A percentile compares a stretch with the other conserved stretches of the same genome.
These are phyloP conservation scores for Trypanosoma avium DNA, from an alignment of 208 protist species.

Conservation along the genomic window DNA sequence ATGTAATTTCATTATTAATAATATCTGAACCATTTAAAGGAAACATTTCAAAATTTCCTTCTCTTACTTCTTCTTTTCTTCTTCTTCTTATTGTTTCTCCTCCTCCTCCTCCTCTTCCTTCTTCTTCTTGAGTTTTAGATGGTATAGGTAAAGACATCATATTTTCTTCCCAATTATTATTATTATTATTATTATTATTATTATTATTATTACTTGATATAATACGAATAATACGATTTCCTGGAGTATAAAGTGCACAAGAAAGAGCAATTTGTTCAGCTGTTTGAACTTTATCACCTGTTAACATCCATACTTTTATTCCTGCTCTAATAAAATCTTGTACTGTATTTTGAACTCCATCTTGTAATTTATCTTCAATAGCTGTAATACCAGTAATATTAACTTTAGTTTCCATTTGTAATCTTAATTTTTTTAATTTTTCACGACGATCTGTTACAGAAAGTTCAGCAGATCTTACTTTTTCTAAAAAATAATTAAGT, in stretches of 20 bases:
- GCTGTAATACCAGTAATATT: conserved; percentile 92
- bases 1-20: neutral
- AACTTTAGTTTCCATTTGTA: conserved; percentile 84
- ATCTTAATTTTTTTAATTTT: conserved; percentile 46
- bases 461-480: conserved; percentile 36
- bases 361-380: conserved; percentile 98
- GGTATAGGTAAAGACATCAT: conserved; percentile 16
- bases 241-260: conserved; percentile 55
- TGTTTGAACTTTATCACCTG: conserved; percentile 98
- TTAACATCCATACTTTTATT: conserved; percentile 97
- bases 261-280: conserved; percentile 95
- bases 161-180: conserved; percentile 17
- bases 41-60: no score
- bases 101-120: neutral
- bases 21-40: neutral
- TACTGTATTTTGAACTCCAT: conserved; percentile 92
- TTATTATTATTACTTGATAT: conserved; percentile 11
- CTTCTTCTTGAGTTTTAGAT: neutral
- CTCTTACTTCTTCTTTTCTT: neutral
- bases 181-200: neutral
- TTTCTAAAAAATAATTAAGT: conserved; percentile 36
- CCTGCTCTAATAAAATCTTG: conserved; percentile 62
- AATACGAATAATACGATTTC: conserved; percentile 55
- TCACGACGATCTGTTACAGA: conserved; percentile 40
- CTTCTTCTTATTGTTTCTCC: neutral